A percentile compares a stretch with the other conserved stretches of the same genome.
phyloP scores from a whole-genome alignment of 2,329 filamentous ascomycete genomes.

The Pseudogymnoascus sp. region DNA sequence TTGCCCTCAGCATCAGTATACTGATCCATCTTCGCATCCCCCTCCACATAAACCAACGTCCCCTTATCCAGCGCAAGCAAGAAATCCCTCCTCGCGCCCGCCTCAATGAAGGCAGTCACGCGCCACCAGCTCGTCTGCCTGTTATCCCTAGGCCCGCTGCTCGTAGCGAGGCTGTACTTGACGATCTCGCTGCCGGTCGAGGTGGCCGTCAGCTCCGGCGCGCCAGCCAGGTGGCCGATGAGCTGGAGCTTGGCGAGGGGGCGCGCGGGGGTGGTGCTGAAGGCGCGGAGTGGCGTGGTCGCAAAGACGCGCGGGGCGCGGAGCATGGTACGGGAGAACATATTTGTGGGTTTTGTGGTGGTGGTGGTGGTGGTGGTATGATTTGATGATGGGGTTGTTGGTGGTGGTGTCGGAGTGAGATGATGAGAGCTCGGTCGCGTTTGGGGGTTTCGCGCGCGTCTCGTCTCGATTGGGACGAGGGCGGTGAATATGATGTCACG shows the following conservation, averaged over 20 bases:
- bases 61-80: constrained; percentile 73
- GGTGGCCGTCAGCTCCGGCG: constrained; percentile 67
- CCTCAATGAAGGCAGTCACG: constrained; percentile 61
- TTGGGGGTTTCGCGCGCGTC: not conserved
- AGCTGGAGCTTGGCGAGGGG: constrained; percentile 74
- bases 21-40: constrained; percentile 60
- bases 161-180: constrained; percentile 68
- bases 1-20: constrained; percentile 67
- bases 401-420: not conserved
- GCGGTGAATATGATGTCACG: not conserved
- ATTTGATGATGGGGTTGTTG: not conserved
- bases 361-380: not conserved
- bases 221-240: constrained; percentile 73
- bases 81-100: constrained; percentile 63
- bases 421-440: not conserved
- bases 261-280: constrained; percentile 57
- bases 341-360: not conserved
- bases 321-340: constrained; percentile 16
- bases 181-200: constrained; percentile 66
- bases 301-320: constrained; percentile 34
- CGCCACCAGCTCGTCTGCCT: constrained; percentile 79
- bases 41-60: constrained; percentile 77
- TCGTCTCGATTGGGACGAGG: constrained; percentile 3
- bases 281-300: constrained; percentile 50
- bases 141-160: constrained; percentile 58